A percentile compares a stretch with the other conserved stretches of the same genome.
Conservation (phyloP, 116 monocot genomes). For the Zostera marina region DNA sequence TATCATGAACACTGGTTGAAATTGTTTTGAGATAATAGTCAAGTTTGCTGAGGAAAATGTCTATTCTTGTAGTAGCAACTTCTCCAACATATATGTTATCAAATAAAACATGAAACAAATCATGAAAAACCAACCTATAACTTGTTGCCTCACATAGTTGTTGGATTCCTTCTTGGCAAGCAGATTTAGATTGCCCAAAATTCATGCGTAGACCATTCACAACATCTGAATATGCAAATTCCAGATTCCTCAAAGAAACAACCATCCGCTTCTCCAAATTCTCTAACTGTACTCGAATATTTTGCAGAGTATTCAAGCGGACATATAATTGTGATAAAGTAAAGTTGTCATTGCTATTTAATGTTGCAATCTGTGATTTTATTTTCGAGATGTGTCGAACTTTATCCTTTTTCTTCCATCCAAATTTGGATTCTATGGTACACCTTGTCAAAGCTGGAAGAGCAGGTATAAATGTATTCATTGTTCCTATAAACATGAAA, state of each 20-base stretch:
- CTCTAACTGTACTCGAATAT: conserved; percentile 15
- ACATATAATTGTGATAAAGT: conserved; percentile 16
- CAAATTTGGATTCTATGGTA: conserved; percentile 39
- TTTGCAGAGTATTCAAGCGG: conserved; percentile 26
- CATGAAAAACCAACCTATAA: conserved; percentile 69
- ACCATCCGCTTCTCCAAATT: conserved; percentile 13
- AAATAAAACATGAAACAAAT: conserved; percentile 69
- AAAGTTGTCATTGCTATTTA: conserved; percentile 10
- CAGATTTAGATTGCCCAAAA: conserved; percentile 54
- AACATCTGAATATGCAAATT: conserved; percentile 57
- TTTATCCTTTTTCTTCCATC: conserved; percentile 33
- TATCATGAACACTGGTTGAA: conserved; percentile 50
- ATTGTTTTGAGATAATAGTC: conserved; percentile 58
- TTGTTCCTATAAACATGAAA: conserved; percentile 35
- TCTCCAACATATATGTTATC: conserved; percentile 63
- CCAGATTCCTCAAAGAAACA: conserved; percentile 33
- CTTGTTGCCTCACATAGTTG: conserved; percentile 70
- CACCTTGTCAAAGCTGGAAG: conserved; percentile 83
- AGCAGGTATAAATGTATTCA: conserved; percentile 56
- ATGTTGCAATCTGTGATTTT: conserved; percentile 18
- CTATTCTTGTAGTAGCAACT: conserved; percentile 40
- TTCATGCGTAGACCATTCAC: conserved; percentile 36
- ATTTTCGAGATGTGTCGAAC: conserved; percentile 10
- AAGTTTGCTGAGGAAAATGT: conserved; percentile 51
- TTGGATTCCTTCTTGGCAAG: conserved; percentile 85